Base-by-base conservation (phyloP, 768 basidiomycete species). In the Gyrodon lividus region DNA sequence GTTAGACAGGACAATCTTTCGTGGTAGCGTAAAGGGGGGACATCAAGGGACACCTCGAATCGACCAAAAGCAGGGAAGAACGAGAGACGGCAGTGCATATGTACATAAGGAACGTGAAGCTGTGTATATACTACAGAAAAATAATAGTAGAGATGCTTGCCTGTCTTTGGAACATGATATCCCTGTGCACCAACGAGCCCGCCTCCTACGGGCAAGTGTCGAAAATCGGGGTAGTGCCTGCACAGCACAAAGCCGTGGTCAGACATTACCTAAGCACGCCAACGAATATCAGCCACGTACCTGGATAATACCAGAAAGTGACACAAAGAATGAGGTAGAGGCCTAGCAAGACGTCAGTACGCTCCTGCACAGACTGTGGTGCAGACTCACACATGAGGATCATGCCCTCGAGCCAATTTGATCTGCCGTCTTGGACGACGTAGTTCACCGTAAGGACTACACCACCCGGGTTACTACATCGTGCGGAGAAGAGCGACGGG, bases 401-500 rank as follows among this genome's bases (percentile, higher is more conserved):
- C 59, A 84, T 69, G 20, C 91, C 92, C 68, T 96, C 93, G n/a
- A 97, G 75, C 84, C 93, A 97, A 67, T 95, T 96, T 24, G 86
- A 89, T 63, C 83, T 88, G 12, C 92, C 92, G 59, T 97, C 95
- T 43, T 83, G 79, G 5, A 95, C 80, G 19, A 87, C 84, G 61
- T 89, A 91, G 62, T 88, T 90, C 69, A 96, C 90, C 4, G 89
- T 89, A 58, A 91, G 72, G 13, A 91, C 86, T 86, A 51, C 3
- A 37, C n/a, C 20, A 4, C 30, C 9, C 5, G 7, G 2, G 30
- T 53, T 47, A 42, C 9, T 6, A 33, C 13, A 10, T 17, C 2
- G 6, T 1, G 20, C 7, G 38, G 16, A 14, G 26, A 39, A 30
- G 22, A 35, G 19, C 59, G 19, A 64, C 51, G 53, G 33, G 7